Evolutionary conservation across 1,284 basidiomycete species (phyloP), one percentile per base, ranked within the genome.

Genomic region (Filobasidium uniguttulatum): DNA sequence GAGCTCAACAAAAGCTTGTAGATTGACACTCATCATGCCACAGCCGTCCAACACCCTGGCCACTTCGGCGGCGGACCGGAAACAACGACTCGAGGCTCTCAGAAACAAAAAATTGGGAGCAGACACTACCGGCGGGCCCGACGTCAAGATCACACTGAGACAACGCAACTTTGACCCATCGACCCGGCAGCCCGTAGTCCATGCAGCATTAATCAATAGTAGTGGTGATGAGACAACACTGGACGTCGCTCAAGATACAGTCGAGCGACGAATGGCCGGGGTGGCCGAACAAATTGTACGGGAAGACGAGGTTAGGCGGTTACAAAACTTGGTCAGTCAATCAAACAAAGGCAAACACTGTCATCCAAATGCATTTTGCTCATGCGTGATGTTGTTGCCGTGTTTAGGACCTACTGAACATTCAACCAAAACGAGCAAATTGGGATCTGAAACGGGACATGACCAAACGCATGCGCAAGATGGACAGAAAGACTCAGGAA

Each of bases 391-490:
- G 30, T 41, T 29, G 54, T 46, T 25, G 25, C 29, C n/a, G 36
- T 29, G 25, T 33, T n/a, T 44, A 94, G 88, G 89, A 97, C 62
- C 75, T 97, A 23, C 85, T 89, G 65, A 97, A 94, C 64, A 96
- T 98, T 57, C 91, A 91, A 23, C 93, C 93, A 1, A 93, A 91
- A 74, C 77, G 88, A 44, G 80, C 85, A 9, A 97, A 97, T 67
- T 97, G 93, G 91, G 93, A 97, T 68, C 72, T 98, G 57, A 96
- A 93, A 67, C 80, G 91, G 43, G 89, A 96, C 62, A 81, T 91
- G 70, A 85, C 88, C 50, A 87, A 84, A 70, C 85, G 91, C 62
- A 74, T 93, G 47, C 76, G 79, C 10, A 91, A 82, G 64, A 73
- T 97, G n/a, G 87, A 94, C 62, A 74, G 85, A 55, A 80, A 80